These are phyloP conservation scores for Fragaria iinumae DNA, from an alignment of 306 rosid genomes.

Conservation along the genomic window DNA sequence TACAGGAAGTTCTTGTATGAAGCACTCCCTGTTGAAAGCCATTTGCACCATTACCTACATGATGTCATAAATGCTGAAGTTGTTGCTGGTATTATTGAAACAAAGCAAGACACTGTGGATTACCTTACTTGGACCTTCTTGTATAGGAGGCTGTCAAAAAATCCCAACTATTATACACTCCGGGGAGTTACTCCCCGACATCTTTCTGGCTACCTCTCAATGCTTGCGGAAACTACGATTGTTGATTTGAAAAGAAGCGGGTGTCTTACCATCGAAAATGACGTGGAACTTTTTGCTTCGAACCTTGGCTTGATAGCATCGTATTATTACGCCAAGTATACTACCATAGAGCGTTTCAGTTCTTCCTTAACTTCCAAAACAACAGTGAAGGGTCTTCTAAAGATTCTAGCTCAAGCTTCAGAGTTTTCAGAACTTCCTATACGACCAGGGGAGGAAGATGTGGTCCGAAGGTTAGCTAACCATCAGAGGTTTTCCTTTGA, in stretches of 20 bases:
- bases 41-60: conserved; percentile 79
- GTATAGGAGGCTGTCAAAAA: conserved; percentile 91
- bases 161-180: conserved; percentile 90
- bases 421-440: conserved; percentile 87
- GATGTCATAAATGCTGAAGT: conserved; percentile 83
- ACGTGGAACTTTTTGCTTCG: conserved; percentile 64
- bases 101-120: conserved; percentile 93
- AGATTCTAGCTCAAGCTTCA: conserved; percentile 73
- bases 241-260: conserved; percentile 80
- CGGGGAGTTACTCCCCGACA: conserved; percentile 93
- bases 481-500: conserved; percentile 95
- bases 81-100: conserved; percentile 74
- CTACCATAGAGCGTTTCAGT: conserved; percentile 84
- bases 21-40: conserved; percentile 94
- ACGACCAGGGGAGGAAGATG: conserved; percentile 92
- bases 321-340: conserved; percentile 75
- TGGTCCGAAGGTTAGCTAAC: conserved; percentile 68
- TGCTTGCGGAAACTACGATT: conserved; percentile 72
- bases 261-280: conserved; percentile 73
- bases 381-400: conserved; percentile 88
- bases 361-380: conserved; percentile 77
- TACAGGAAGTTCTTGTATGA: conserved; percentile 88
- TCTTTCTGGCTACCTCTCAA: conserved; percentile 90
- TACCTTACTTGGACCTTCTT: conserved; percentile 92
- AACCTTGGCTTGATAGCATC: conserved; percentile 88